Conservation (phyloP, 2,329 filamentous ascomycete genomes). For the Biscogniauxia marginata region DNA sequence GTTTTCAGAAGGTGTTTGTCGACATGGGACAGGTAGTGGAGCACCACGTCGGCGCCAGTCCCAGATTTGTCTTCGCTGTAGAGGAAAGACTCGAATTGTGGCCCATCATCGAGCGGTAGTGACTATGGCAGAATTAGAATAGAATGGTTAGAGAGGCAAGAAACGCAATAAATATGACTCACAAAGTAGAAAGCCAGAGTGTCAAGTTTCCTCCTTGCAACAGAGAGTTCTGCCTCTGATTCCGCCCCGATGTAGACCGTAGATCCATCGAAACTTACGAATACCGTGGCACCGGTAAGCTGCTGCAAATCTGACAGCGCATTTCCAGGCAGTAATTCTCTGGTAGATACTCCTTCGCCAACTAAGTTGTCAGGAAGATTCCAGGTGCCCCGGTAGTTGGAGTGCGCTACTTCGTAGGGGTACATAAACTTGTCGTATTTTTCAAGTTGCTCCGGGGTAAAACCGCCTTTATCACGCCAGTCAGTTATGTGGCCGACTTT, state of each 20-base stretch:
- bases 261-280: slow-evolving; percentile 6
- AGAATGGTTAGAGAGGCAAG: not conserved
- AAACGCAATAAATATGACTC: slow-evolving; percentile 6
- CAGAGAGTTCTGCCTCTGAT: not conserved
- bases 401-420: slow-evolving; percentile 18
- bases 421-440: slow-evolving; percentile 8
- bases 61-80: slow-evolving; percentile 19
- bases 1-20: slow-evolving; percentile 7
- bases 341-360: slow-evolving; percentile 1
- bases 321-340: slow-evolving; percentile 6
- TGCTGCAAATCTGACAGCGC: slow-evolving; percentile 13
- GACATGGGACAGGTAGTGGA: slow-evolving; percentile 18
- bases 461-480: slow-evolving; percentile 6
- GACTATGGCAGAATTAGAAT: slow-evolving; percentile 10
- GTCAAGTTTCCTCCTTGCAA: slow-evolving; percentile 21
- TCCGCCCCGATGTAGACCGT: slow-evolving; percentile 23
- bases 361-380: slow-evolving; percentile 6
- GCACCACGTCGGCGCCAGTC: slow-evolving; percentile 5
- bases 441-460: not conserved
- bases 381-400: slow-evolving; percentile 11
- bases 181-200: slow-evolving; percentile 21
- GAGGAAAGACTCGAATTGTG: slow-evolving; percentile 17
- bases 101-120: not conserved
- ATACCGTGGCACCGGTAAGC: slow-evolving; percentile 16
- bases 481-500: slow-evolving; percentile 3